These are phyloP conservation scores for Epithele typhae DNA, from an alignment of 768 basidiomycete genomes.

Conservation along the genomic window DNA sequence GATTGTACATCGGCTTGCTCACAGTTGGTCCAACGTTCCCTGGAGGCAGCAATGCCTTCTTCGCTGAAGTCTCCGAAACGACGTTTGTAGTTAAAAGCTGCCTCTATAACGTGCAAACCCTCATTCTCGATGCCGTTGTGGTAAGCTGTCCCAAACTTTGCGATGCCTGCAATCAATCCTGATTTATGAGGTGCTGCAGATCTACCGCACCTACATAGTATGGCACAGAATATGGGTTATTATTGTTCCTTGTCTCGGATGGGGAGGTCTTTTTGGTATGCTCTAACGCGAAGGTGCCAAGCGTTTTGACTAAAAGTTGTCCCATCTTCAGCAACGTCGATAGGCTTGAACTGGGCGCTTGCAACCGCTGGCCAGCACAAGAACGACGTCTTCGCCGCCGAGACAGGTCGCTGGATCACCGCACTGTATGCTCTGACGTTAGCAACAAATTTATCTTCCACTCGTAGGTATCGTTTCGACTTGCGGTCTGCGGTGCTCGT, in stretches of 20 bases:
- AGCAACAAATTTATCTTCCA: conserved; percentile 29
- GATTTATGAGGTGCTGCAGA: too few species aligned
- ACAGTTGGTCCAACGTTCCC: conserved; percentile 4
- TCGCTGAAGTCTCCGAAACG: conserved; percentile 6
- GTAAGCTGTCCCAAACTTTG: conserved; percentile 1
- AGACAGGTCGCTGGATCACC: conserved; percentile 30
- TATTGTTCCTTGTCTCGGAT: conserved; percentile 26
- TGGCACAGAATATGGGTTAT: conserved; percentile 28
- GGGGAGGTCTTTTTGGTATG: conserved; percentile 26
- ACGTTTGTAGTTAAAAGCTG: conserved; percentile 19
- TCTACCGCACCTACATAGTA: conserved; percentile 24
- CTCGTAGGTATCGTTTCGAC: conserved; percentile 20
- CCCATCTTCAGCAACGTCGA: too few species aligned
- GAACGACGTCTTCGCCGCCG: conserved; percentile 23
- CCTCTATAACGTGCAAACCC: conserved; percentile 16
- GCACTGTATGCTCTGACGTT: conserved; percentile 30
- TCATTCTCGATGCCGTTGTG: conserved; percentile 21
- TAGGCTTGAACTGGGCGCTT: conserved; percentile 16
- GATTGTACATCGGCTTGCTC: conserved; percentile 11
- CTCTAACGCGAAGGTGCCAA: too few species aligned
- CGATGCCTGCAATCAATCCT: neutral
- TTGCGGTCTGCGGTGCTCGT: neutral
- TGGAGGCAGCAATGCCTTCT: conserved; percentile 7
- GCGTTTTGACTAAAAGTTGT: too few species aligned
- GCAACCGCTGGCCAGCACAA: conserved; percentile 11